phyloP scores from a whole-genome alignment of 1,284 basidiomycete species.

The Apiotrichum mycotoxinovorans region DNA sequence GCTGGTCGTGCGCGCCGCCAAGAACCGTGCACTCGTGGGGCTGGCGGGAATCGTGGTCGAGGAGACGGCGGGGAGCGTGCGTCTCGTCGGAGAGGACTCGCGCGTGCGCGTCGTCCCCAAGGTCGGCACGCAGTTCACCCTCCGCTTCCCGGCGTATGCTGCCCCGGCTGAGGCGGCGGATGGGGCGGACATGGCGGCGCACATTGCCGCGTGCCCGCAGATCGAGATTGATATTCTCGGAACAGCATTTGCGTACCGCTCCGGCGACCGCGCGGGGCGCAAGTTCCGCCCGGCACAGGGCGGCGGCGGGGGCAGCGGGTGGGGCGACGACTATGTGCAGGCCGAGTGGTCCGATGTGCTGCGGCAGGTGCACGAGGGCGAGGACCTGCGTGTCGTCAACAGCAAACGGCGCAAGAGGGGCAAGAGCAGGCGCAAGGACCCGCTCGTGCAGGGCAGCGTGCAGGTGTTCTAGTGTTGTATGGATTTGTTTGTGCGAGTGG shows the following conservation, averaged over 20 bases:
- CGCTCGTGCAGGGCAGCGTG: constrained; percentile 32
- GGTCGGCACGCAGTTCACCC: constrained; percentile 45
- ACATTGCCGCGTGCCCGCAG: constrained; percentile 27
- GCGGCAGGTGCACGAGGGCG: constrained; percentile 2
- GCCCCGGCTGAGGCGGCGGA: constrained; percentile 14
- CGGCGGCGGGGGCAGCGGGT: constrained; percentile 38
- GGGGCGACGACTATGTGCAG: constrained; percentile 45
- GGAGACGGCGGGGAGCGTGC: constrained; percentile 52
- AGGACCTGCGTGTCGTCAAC: neutral
- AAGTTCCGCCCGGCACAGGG: constrained; percentile 49
- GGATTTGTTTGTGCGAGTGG: no score
- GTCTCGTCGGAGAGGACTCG: constrained; percentile 40
- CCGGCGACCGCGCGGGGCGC: constrained; percentile 50
- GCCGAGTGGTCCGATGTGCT: constrained; percentile 28
- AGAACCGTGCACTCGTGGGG: constrained; percentile 43
- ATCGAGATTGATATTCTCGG: constrained; percentile 50
- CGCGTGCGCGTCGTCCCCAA: constrained; percentile 50
- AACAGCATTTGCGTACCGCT: constrained; percentile 47
- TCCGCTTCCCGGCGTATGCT: constrained; percentile 47
- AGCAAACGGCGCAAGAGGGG: constrained; percentile 26
- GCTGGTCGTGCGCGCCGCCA: constrained; percentile 29
- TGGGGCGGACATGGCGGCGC: constrained; percentile 11
- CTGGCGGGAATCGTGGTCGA: constrained; percentile 50
- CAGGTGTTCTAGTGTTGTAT: constrained; percentile 20
- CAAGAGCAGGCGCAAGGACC: constrained; percentile 44